A percentile compares a stretch with the other conserved stretches of the same genome.
phyloP scores from a whole-genome alignment of 345 rosid species.

The Isatis tinctoria region DNA sequence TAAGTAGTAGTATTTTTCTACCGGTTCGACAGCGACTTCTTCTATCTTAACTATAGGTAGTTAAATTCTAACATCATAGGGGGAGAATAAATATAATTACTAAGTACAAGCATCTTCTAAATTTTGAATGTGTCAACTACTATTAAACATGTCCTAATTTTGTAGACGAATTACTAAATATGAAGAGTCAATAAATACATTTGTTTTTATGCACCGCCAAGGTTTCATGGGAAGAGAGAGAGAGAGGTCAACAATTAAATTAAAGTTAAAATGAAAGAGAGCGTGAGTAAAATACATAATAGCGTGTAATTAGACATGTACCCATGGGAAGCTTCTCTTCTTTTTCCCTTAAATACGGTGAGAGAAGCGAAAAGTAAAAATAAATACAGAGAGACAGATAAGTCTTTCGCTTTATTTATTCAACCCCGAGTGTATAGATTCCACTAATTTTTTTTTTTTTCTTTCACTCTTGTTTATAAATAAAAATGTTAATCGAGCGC shows the following conservation, averaged over 20 bases:
- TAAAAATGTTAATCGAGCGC: not conserved
- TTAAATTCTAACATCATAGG: not conserved
- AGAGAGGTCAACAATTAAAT: not conserved
- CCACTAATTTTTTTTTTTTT: not conserved
- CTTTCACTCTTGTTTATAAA: not conserved
- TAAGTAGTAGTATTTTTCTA: not conserved
- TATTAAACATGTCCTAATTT: not conserved
- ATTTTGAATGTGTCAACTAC: not conserved
- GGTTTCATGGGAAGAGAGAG: not conserved
- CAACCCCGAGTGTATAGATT: conserved; percentile 7
- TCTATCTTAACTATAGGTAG: too few relatives aligned
- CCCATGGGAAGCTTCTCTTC: conserved; percentile 29
- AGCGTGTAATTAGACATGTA: conserved; percentile 14
- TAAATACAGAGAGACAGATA: not conserved
- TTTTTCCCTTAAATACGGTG: conserved; percentile 22
- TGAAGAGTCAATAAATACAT: not conserved
- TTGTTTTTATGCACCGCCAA: conserved; percentile 27
- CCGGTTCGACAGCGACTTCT: conserved; percentile 9
- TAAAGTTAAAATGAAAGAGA: not conserved
- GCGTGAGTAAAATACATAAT: not conserved
- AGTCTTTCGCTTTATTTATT: not conserved
- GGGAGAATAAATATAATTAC: not conserved
- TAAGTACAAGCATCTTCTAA: not conserved
- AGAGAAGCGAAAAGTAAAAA: not conserved
- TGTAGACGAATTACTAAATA: not conserved